Evolutionary conservation across 148 eudicot species (phyloP).

Genomic region (Rheum nobile): DNA sequence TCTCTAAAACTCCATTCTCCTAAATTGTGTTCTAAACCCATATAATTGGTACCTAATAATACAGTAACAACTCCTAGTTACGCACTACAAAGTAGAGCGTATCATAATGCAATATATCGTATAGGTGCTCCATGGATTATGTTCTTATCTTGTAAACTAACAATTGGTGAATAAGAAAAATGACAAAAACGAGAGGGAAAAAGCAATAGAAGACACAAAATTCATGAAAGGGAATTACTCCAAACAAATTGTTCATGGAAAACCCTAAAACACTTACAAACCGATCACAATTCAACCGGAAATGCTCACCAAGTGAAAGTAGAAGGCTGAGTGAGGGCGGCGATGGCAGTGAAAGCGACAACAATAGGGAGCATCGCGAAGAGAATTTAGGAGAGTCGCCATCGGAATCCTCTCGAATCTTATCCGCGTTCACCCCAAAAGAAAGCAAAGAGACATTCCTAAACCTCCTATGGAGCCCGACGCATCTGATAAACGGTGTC

Average conservation of each 20-base stretch:
- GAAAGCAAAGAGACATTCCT: slow-evolving; percentile 57
- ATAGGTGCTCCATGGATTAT: not conserved
- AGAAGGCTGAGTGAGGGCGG: slow-evolving; percentile 73
- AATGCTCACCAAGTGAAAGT: slow-evolving; percentile 72
- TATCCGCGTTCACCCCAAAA: slow-evolving; percentile 33
- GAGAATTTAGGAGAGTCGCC: slow-evolving; percentile 45
- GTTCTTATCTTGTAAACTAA: too few species aligned
- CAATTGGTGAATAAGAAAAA: too few species aligned
- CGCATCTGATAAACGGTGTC: slow-evolving; percentile 56
- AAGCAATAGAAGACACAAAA: not conserved
- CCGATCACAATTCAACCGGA: not conserved
- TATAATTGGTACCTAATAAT: too few species aligned
- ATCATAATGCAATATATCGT: too few species aligned
- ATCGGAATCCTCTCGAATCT: slow-evolving; percentile 15
- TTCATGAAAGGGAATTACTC: not conserved
- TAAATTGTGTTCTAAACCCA: too few species aligned
- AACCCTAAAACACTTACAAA: too few species aligned
- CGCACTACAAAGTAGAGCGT: too few species aligned
- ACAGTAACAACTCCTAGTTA: too few species aligned
- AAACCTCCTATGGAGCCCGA: slow-evolving; percentile 64
- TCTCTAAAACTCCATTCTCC: too few species aligned
- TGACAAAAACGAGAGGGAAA: too few species aligned
- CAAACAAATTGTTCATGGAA: too few species aligned
- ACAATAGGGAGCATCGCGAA: slow-evolving; percentile 87
- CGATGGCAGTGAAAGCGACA: slow-evolving; percentile 77